Evolutionary conservation across 495 filamentous ascomycete species (phyloP), one percentile per base, ranked within the genome.

Genomic region (Aspergillus nidulans): DNA sequence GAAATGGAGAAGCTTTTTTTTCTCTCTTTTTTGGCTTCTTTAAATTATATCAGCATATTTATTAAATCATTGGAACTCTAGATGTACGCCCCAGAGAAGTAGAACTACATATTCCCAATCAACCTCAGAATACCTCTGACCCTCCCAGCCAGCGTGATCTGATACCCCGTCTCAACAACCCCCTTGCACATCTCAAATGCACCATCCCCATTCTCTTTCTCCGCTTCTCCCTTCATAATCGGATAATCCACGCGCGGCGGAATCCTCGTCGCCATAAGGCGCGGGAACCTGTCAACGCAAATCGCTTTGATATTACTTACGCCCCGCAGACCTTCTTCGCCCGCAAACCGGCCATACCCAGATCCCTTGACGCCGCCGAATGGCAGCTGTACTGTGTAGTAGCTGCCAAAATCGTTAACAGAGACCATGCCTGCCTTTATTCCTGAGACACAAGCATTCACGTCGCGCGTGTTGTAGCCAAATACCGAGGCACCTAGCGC

Each of bases 311-410:
- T 57, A 73, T 96, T 97, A 63, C 90, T 94, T 44, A 97, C 61
- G 0, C 81, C 83, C 26, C 90, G 80, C 52, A 98, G 70, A 2
- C 95, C 94, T 66, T 98, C 94, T 44, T 87, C 88, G 32, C 90
- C 94, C 0, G 88, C 94, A 75, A 98, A 97, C 15, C 94, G 75
- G 6, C 95, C 94, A 68, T 97, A 97, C 3, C 94, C 94, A 38
- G 86, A 91, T 0, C 90, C 92, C 52, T 81, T 80, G 18, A 88
- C 82, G 21, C 94, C 94, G 20, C 94, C 94, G 67, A 98, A 98
- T 0, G 94, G 94, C 15, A 98, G 69, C 71, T 94, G 89, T 15
- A 95, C 89, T 21, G 92, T 87, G 69, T 98, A 98, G 63, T 83
- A 96, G 15, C 83, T 86, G 19, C 84, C 94, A 59, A 98, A 98